phyloP scores from a whole-genome alignment of 768 basidiomycete species.

The Melanogaster broomeanus region DNA sequence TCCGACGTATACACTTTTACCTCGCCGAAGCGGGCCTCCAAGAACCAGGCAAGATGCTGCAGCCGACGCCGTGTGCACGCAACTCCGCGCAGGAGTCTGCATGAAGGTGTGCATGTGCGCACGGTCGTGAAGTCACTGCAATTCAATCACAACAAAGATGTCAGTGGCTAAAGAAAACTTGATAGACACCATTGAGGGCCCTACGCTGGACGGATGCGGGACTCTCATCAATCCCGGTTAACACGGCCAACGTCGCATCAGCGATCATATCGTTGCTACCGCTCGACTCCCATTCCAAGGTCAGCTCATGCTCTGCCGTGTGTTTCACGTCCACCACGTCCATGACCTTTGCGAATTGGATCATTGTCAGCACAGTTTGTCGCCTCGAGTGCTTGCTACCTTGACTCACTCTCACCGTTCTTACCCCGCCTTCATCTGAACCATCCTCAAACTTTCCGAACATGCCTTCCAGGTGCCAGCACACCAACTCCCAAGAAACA shows the following conservation, averaged over 20 bases:
- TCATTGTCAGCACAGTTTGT: not conserved
- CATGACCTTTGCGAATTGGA: conserved; percentile 70
- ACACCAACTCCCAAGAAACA: conserved; percentile 88
- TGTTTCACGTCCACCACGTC: conserved; percentile 81
- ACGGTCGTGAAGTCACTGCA: conserved; percentile 59
- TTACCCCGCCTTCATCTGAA: conserved; percentile 57
- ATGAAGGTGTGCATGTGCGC: conserved; percentile 63
- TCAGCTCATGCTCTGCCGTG: conserved; percentile 71
- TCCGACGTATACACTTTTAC: conserved; percentile 78
- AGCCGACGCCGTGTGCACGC: conserved; percentile 47
- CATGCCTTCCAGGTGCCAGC: conserved; percentile 97
- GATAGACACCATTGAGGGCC: conserved; percentile 27
- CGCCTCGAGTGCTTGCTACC: conserved; percentile 2
- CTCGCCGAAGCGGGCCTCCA: conserved; percentile 93
- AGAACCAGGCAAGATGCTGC: conserved; percentile 71
- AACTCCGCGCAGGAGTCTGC: conserved; percentile 45
- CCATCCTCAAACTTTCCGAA: conserved; percentile 79
- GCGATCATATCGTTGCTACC: conserved; percentile 97
- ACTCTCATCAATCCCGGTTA: conserved; percentile 87
- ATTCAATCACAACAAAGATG: not conserved
- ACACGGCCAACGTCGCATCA: conserved; percentile 86
- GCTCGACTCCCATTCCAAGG: conserved; percentile 91
- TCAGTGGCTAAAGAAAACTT: not conserved
- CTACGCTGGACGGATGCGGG: conserved; percentile 93
- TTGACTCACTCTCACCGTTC: conserved; percentile 63